phyloP scores from a whole-genome alignment of 2,329 filamentous ascomycete genomes.

The Bipolaris victoriae region DNA sequence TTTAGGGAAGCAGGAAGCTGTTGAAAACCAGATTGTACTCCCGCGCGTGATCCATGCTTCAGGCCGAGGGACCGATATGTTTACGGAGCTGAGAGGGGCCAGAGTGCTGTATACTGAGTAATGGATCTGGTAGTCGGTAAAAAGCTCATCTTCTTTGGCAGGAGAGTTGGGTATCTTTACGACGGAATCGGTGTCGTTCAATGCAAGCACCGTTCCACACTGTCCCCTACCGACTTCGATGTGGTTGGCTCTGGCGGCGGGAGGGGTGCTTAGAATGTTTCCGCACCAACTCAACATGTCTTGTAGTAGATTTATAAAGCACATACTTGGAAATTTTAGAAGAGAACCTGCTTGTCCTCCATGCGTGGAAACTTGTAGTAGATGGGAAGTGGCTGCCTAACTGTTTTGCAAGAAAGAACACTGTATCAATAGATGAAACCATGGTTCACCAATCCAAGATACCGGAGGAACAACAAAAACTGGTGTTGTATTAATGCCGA shows the following conservation, averaged over 20 bases:
- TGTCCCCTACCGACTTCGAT: neutral
- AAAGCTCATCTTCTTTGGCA: conserved; percentile 2
- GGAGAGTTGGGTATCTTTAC: conserved; percentile 8
- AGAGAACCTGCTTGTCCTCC: no score
- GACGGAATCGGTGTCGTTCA: conserved; percentile 1
- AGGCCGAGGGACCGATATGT: neutral
- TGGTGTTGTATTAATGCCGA: neutral
- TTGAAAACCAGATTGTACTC: neutral
- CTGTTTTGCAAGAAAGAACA: no score
- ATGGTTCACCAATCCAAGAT: neutral
- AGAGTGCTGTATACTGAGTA: neutral
- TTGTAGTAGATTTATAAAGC: no score
- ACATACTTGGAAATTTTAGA: no score
- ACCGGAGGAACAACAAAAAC: no score
- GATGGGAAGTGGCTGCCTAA: no score
- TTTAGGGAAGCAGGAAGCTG: neutral
- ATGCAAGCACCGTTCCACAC: conserved; percentile 7
- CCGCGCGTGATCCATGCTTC: neutral
- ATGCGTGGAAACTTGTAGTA: no score
- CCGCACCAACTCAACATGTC: no score
- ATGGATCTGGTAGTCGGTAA: neutral
- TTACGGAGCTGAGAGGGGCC: neutral
- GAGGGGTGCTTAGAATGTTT: no score
- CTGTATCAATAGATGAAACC: neutral
- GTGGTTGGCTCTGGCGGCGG: no score